These are phyloP conservation scores for Colletotrichum musicola DNA, from an alignment of 2,329 filamentous ascomycete genomes.

Conservation along the genomic window DNA sequence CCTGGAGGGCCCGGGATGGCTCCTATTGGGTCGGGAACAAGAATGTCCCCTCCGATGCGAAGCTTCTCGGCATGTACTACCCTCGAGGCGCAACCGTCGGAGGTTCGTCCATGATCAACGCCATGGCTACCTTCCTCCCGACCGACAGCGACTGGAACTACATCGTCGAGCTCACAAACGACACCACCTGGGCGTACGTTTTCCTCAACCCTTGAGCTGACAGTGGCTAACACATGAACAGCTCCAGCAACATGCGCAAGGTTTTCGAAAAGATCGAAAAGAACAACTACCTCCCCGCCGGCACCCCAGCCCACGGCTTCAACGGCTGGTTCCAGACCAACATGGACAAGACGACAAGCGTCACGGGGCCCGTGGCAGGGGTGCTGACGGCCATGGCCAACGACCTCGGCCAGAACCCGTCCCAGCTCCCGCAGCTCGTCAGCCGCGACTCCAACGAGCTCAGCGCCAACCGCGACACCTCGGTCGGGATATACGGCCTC, in stretches of 20 bases:
- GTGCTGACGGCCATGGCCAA: constrained; percentile 18
- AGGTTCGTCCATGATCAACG: constrained; percentile 30
- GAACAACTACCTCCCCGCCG: constrained; percentile 55
- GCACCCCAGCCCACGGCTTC: constrained; percentile 56
- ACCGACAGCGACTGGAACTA: constrained; percentile 27
- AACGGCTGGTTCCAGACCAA: constrained; percentile 52
- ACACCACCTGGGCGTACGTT: constrained; percentile 8
- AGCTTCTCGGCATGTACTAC: constrained; percentile 28
- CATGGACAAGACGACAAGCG: constrained; percentile 25
- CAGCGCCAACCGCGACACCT: constrained; percentile 43
- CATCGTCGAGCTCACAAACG: constrained; percentile 10
- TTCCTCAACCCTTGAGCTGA: not conserved
- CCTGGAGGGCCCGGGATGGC: constrained; percentile 3
- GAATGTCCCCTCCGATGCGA: constrained; percentile 7
- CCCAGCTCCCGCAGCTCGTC: constrained; percentile 16
- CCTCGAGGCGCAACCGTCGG: constrained; percentile 31
- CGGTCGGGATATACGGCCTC: constrained; percentile 45
- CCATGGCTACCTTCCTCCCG: constrained; percentile 25
- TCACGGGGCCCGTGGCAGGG: constrained; percentile 1
- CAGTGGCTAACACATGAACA: not conserved
- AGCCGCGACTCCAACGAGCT: constrained; percentile 39
- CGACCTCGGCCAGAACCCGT: constrained; percentile 7
- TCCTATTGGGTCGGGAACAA: constrained; percentile 15
- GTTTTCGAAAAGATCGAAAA: constrained; percentile 53
- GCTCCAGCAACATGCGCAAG: constrained; percentile 53